Base-by-base conservation (phyloP, 495 filamentous ascomycete species). In the Neurospora sp. region DNA sequence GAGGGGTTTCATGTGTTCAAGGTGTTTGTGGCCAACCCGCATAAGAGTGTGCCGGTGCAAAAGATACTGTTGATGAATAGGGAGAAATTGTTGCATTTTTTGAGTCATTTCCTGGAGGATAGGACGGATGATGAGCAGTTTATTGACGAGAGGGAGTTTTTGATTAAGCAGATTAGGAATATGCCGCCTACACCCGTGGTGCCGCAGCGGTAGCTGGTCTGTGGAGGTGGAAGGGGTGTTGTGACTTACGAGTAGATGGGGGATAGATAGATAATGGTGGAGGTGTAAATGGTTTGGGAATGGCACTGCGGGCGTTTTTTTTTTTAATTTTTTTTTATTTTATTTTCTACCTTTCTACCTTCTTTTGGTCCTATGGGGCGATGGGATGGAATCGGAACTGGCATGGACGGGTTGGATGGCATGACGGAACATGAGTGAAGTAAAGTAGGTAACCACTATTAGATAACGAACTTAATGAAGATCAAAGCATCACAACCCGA, bases 1-100 rank as follows among this genome's bases (percentile, higher is more conserved):
- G 96, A 99, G 82, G 95, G 94, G 34, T 99, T 99, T 81, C 96
- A 99, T 81, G 95, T 99, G 42, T 99, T 99, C 85, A 99, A 99
- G 86, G 94, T 99, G 73, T 99, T 99, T 83, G 96, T 98, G 69
- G 96, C 96, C 69, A 98, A 99, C 80, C 85, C 96, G 89, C 91
- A 97, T 85, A 99, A 99, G 83, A 96, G 93, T 37, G 87, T 93
- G 71, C 92, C 93, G 11, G 96, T 99, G 48, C 93, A 97, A 77
- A 92, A 94, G 78, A 98, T 99, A 78, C 82, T 99, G 71, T 89
- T 97, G 74, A 97, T 96, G 85, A 99, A 99, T 81, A 89, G 94
- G 69, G 94, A 98, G 74, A 92, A 92, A 74, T 85, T 99, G 11
- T 83, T 98, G 70, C 90, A 88, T 76, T 99, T 98, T 81, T 82